Base-by-base conservation (phyloP, 2,329 filamentous ascomycete genomes). In the Diaporthe sp. region DNA sequence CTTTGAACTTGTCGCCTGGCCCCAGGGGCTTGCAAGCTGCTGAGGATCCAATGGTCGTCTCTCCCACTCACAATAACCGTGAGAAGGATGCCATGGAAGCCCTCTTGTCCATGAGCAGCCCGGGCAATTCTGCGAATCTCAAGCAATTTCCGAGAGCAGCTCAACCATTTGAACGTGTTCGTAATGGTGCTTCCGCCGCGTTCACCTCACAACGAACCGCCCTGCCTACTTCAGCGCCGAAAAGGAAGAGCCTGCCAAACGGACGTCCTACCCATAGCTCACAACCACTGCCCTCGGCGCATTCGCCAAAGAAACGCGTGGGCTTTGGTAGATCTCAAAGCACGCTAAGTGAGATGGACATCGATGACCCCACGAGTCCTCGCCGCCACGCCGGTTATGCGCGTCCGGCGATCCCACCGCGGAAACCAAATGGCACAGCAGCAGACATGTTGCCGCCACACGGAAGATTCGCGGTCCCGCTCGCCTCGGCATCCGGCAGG, bases 51-150 rank as follows among this genome's bases (percentile, higher is more conserved):
- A 89, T 92, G 22, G 84, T 93, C 6, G 91, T 92, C 76, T 94
- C 93, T 40, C 92, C 92, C 0, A 92, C 92, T 73, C 92, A 94
- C 77, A 91, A 91, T 30, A 85, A 90, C 12, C 90, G 93, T 69
- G 94, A 97, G 80, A 93, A 95, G 80, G 94, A 96, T 79, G 94
- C 94, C 8, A 91, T 96, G 61, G 94, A 96, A 80, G 93, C 93
- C 0, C 84, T 97, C 33, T 86, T 96, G 35, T 95, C 96, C 80
- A 93, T 97, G 91, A 95, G 94, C 79, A 94, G 92, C 76, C 93
- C 93, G 0, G 92, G 92, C 22, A 94, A 94, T 82, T 93, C 92
- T 58, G 87, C 89, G 55, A 91, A 90, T 75, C 83, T 92, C 78
- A 90, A 90, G 76, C 89, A 83, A 13, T 91, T 91, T 74, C 86